Evolutionary conservation across 495 filamentous ascomycete species (phyloP), one percentile per base, ranked within the genome.

Genomic region (Bathelium albidoporum): DNA sequence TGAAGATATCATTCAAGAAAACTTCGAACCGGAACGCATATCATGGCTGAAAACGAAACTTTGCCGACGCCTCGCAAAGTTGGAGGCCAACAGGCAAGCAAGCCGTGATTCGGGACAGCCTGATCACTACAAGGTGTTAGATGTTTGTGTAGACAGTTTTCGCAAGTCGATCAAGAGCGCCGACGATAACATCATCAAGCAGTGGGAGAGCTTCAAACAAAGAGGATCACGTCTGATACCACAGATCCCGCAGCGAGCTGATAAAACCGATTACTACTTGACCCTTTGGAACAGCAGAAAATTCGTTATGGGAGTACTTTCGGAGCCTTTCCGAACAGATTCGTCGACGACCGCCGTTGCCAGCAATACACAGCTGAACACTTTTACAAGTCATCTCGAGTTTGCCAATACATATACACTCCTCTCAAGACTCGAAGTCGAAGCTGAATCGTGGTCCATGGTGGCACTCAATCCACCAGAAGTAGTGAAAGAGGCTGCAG

Each of bases 51-150:
- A 73, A 43, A 61, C 76, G 16, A 88, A 88, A 64, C 74, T 89
- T 10, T 82, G 80, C 62, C 80, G 84, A 32, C 83, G 85, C 16
- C 72, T 87, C 49, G 81, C 78, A 5, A 87, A 89, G 69, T 45
- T 88, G 5, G 81, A 87, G 39, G 59, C 66, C 16, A 75, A 81
- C 28, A 74, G 67, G 18, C 36, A 59, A 11, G 55, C 39, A 20
- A 60, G 55, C 29, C 20, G 41, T 10, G 0, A 60, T 2, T 41
- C 59, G 34, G 26, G 4, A 16, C 53, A 59, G 7, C 2, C 1
- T 5, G 52, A 53, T 1, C 71, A 71, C 59, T 32, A 55, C 0
- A 4, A 55, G 7, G 55, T 77, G 9, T 69, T 75, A 29, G 24
- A n/a, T 24, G 9, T 41, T 1, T 29, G 72, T 31, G 65, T 58